Base-by-base conservation (phyloP, 202 grass and related monocot genomes). In the Carex sylvatica region DNA sequence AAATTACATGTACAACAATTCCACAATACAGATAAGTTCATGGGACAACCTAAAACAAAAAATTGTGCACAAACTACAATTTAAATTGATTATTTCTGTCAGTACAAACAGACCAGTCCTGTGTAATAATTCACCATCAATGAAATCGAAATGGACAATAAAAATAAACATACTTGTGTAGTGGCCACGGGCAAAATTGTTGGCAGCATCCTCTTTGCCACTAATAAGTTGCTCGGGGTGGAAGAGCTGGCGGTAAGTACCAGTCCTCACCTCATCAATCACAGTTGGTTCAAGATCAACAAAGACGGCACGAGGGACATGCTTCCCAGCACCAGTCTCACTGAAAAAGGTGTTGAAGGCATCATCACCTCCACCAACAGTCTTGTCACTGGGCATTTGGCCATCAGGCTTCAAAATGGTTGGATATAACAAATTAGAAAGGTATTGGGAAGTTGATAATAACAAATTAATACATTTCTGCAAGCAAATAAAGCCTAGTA, bases 161-260 rank as follows among this genome's bases (percentile, higher is more conserved):
- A 23, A 80, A n/a, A 31, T 3, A 49, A 65, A 65, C 15, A 49
- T 91, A 97, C 91, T 91, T 62, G 93, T 97, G 83, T 97, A 97
- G 82, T 97, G 93, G 56, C 93, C 93, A 74, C 91, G 89, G 16
- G 93, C 91, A 0, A 97, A 97, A 79, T 97, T 97, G 85, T 93
- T 97, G 56, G 93, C 93, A 2, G 93, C 91, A 71, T 97, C 93
- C 79, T 97, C 93, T 89, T 97, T 97, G 85, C 93, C 91, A 9
- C 93, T 97, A 84, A 97, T 97, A 81, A 97, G 93, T 84, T 97
- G 93, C 81, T 97, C 93, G 36, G 93, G 93, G 89, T 97, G 93
- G 83, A 97, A 97, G 67, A 97, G 91, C 91, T 97, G 93, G 65
- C 93, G 93, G 60, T 97, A 97, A n/a, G 86, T 46, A 55, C 93